These are phyloP conservation scores for Solanum verrucosum DNA, from an alignment of 257 asterid genomes.

Conservation along the genomic window DNA sequence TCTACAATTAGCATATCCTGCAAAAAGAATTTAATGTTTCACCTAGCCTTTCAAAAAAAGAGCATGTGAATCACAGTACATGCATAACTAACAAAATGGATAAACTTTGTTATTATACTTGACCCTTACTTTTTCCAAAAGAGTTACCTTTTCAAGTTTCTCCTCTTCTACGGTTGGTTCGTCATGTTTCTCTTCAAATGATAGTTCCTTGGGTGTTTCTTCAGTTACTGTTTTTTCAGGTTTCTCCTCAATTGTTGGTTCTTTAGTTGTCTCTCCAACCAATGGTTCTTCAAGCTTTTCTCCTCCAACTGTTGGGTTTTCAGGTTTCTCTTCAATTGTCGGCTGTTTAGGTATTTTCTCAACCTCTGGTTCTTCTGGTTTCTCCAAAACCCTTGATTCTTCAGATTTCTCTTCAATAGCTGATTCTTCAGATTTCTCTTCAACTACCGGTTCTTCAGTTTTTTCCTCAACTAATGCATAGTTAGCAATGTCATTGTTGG, in stretches of 20 bases:
- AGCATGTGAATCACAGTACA: neutral
- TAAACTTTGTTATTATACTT: neutral
- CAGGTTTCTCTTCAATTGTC: neutral
- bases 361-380: neutral
- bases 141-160: neutral
- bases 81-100: neutral
- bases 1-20: neutral
- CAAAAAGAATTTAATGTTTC: neutral
- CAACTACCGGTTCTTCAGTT: neutral
- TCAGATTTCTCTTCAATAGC: neutral
- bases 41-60: neutral
- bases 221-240: neutral
- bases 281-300: neutral
- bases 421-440: neutral
- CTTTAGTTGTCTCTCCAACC: neutral
- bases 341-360: neutral
- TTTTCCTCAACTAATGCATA: neutral
- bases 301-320: neutral
- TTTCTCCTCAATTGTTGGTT: neutral
- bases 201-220: neutral
- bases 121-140: neutral
- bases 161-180: neutral
- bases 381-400: neutral
- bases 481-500: neutral
- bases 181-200: neutral